These are phyloP conservation scores for Blakeslea trispora DNA, from an alignment of 371 early-diverging fungal species.

Conservation along the genomic window DNA sequence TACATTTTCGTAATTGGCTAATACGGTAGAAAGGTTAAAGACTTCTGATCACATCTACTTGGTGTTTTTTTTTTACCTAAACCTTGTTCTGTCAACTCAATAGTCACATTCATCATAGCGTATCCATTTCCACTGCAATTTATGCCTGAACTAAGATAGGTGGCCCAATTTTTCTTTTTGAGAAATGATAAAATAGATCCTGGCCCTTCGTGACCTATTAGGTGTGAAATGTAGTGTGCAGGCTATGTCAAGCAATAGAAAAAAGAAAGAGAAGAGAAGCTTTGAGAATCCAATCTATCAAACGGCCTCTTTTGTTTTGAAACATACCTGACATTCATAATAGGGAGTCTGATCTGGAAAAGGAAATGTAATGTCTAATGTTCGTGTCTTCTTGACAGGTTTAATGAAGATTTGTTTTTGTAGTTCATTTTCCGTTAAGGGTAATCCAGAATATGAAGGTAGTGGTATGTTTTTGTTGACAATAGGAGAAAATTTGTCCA, in stretches of 20 bases:
- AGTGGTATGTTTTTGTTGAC: constrained; percentile 68
- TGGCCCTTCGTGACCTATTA: constrained; percentile 81
- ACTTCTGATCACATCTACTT: not conserved
- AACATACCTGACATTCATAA: constrained; percentile 56
- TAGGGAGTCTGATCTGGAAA: constrained; percentile 73
- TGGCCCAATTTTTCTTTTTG: constrained; percentile 89
- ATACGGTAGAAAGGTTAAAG: not conserved
- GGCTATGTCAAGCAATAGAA: constrained; percentile 48
- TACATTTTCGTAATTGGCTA: constrained; percentile 77
- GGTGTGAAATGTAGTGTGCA: constrained; percentile 65
- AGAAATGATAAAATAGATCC: constrained; percentile 85
- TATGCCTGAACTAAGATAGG: constrained; percentile 66
- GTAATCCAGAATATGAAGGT: constrained; percentile 68
- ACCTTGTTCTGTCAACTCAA: constrained; percentile 85
- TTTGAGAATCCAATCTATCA: no score
- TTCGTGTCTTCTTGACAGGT: constrained; percentile 78
- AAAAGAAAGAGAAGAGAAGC: constrained; percentile 11
- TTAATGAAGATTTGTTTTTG: constrained; percentile 70
- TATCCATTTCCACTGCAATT: constrained; percentile 64
- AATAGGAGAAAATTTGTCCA: constrained; percentile 73
- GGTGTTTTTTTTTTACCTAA: constrained; percentile 41
- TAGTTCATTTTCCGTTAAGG: constrained; percentile 70
- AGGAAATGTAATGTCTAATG: constrained; percentile 79
- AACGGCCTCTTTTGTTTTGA: not conserved
- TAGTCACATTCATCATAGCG: constrained; percentile 75